Evolutionary conservation across 2,329 filamentous ascomycete genomes (phyloP).

Genomic region (Metarhizium robertsii): DNA sequence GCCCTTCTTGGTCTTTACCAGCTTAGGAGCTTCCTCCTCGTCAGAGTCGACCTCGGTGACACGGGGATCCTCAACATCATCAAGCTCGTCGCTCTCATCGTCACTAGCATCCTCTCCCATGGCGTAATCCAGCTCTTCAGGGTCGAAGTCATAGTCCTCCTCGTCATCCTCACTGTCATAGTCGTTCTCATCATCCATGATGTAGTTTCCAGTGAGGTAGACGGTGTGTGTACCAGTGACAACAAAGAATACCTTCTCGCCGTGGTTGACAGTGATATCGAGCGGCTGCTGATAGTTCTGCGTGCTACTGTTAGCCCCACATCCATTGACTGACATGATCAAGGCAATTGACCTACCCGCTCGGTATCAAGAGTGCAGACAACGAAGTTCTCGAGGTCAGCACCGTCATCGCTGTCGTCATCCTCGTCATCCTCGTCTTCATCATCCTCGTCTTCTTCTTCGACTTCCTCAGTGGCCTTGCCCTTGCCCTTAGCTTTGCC

Average conservation of each 20-base stretch:
- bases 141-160: slow-evolving; percentile 72
- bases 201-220: slow-evolving; percentile 93
- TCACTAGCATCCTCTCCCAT: slow-evolving; percentile 65
- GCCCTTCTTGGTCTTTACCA: slow-evolving; percentile 54
- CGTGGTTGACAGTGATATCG: slow-evolving; percentile 82
- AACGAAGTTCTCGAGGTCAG: slow-evolving; percentile 79
- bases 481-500: slow-evolving; percentile 42
- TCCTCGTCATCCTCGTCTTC: slow-evolving; percentile 45
- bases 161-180: slow-evolving; percentile 50
- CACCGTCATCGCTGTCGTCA: slow-evolving; percentile 51
- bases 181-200: slow-evolving; percentile 60
- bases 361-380: slow-evolving; percentile 92
- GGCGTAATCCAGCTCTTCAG: slow-evolving; percentile 67
- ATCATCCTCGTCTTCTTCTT: slow-evolving; percentile 50
- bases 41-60: slow-evolving; percentile 76
- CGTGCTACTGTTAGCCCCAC: slow-evolving; percentile 16
- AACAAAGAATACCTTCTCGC: slow-evolving; percentile 86
- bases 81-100: slow-evolving; percentile 67
- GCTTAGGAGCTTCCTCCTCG: slow-evolving; percentile 62
- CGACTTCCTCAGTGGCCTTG: slow-evolving; percentile 46
- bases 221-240: slow-evolving; percentile 84
- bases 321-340: background rate
- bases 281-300: slow-evolving; percentile 93
- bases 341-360: slow-evolving; percentile 52
- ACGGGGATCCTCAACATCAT: slow-evolving; percentile 68